phyloP scores from a whole-genome alignment of 805 yeast species.

The Candida bentonensis region DNA sequence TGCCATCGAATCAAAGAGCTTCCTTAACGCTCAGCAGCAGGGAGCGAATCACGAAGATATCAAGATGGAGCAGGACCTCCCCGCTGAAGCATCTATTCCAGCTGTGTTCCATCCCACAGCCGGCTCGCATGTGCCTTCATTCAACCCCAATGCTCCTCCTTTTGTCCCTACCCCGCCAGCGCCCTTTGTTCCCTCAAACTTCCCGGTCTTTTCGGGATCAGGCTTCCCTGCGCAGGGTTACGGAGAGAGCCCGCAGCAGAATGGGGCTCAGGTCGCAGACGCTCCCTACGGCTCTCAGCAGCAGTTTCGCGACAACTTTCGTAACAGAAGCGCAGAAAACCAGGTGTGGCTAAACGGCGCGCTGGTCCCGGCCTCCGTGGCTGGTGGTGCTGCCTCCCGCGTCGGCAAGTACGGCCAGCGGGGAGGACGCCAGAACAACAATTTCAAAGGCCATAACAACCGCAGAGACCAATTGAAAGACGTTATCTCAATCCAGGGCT shows the following conservation, averaged over 20 bases:
- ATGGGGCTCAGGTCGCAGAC: too few species aligned
- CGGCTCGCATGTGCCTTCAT: conserved; percentile 1
- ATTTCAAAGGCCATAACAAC: neutral
- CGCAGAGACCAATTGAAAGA: neutral
- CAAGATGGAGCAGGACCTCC: neutral
- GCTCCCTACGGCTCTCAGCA: neutral
- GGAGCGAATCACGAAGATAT: conserved; percentile 1
- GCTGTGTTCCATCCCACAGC: neutral
- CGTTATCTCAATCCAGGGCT: conserved; percentile 5
- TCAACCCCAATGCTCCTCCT: neutral
- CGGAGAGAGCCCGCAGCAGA: too few species aligned
- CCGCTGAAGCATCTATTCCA: conserved; percentile 1
- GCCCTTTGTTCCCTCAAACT: too few species aligned
- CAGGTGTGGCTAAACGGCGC: neutral
- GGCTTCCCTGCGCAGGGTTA: too few species aligned
- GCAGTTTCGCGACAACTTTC: neutral
- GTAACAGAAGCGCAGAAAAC: neutral
- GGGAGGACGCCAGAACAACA: conserved; percentile 4
- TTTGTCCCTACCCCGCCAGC: too few species aligned
- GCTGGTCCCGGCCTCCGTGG: neutral
- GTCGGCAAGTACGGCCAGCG: conserved; percentile 14
- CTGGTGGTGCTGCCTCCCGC: too few species aligned
- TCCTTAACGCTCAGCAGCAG: conserved; percentile 2
- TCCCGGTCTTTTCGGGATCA: too few species aligned
- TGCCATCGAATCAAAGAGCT: conserved; percentile 14